Conservation (phyloP, 2,329 filamentous ascomycete species). For the Fusarium acutatum region DNA sequence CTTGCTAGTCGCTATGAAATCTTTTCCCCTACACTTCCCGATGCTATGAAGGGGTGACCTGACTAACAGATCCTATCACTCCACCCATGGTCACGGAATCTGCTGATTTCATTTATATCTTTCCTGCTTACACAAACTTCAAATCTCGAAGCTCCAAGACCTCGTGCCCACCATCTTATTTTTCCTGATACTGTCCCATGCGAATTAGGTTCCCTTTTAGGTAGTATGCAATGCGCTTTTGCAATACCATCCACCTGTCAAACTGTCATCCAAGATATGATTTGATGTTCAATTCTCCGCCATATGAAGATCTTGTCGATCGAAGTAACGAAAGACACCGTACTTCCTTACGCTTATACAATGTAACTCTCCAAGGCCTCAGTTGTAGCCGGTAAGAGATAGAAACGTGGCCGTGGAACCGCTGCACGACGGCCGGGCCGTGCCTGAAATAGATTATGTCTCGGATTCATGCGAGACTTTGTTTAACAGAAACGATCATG, state of each 20-base stretch:
- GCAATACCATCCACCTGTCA: neutral
- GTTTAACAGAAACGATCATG: conserved; percentile 6
- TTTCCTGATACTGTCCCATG: neutral
- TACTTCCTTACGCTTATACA: conserved; percentile 6
- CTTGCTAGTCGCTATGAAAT: neutral
- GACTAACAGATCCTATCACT: conserved; percentile 29
- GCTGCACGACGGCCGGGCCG: conserved; percentile 15
- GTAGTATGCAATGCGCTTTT: neutral
- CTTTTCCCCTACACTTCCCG: neutral
- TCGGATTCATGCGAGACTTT: conserved; percentile 5
- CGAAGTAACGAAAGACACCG: conserved; percentile 1
- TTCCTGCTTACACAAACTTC: conserved; percentile 2
- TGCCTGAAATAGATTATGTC: conserved; percentile 7
- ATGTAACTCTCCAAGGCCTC: conserved; percentile 4
- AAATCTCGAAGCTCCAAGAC: conserved; percentile 1
- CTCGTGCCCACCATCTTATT: conserved; percentile 12
- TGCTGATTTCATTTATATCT: conserved; percentile 3
- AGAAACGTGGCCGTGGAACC: conserved; percentile 23
- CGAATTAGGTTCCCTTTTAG: neutral
- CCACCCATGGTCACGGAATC: conserved; percentile 32
- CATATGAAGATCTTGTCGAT: conserved; percentile 32
- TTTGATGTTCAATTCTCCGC: conserved; percentile 17
- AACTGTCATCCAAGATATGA: neutral
- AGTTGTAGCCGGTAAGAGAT: neutral
- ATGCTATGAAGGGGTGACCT: conserved; percentile 14